A percentile compares a stretch with the other conserved stretches of the same genome.
Conservation (phyloP, 768 basidiomycete genomes). For the Boletus rufocinnamomeus region DNA sequence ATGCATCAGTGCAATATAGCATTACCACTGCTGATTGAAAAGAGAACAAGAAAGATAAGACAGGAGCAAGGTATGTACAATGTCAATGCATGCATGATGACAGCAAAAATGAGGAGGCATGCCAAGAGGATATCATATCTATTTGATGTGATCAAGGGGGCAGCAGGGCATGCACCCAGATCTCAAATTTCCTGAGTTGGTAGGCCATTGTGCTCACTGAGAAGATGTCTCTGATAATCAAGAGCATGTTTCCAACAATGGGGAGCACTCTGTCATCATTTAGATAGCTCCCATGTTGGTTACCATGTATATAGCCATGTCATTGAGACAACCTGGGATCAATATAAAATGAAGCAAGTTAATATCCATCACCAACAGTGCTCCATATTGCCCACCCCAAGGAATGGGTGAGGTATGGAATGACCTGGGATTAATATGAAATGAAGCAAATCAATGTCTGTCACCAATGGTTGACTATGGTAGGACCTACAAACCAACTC, state of each 20-base stretch:
- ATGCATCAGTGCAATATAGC: not conserved
- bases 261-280: constrained; percentile 5
- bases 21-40: not conserved
- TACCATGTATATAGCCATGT: too few species aligned
- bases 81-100: constrained; percentile 30
- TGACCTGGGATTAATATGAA: too few species aligned
- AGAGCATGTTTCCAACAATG: constrained; percentile 26
- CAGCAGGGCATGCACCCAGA: not conserved
- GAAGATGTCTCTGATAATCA: constrained; percentile 28
- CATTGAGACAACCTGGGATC: too few species aligned
- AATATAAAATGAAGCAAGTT: too few species aligned
- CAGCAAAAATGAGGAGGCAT: constrained; percentile 24
- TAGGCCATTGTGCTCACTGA: constrained; percentile 25
- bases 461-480: too few species aligned
- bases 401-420: too few species aligned
- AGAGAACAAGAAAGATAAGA: not conserved
- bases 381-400: too few species aligned
- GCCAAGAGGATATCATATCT: constrained; percentile 23
- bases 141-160: constrained; percentile 13
- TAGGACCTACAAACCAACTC: too few species aligned
- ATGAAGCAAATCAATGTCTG: too few species aligned
- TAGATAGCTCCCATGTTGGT: constrained; percentile 17
- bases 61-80: constrained; percentile 17
- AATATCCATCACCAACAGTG: too few species aligned
- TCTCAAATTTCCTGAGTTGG: constrained; percentile 20